Percentiles rank a stretch among this genome's conserved stretches.
These are phyloP conservation scores for Sporisorium exsertum DNA, from an alignment of 1,284 basidiomycete species.

Conservation along the genomic window DNA sequence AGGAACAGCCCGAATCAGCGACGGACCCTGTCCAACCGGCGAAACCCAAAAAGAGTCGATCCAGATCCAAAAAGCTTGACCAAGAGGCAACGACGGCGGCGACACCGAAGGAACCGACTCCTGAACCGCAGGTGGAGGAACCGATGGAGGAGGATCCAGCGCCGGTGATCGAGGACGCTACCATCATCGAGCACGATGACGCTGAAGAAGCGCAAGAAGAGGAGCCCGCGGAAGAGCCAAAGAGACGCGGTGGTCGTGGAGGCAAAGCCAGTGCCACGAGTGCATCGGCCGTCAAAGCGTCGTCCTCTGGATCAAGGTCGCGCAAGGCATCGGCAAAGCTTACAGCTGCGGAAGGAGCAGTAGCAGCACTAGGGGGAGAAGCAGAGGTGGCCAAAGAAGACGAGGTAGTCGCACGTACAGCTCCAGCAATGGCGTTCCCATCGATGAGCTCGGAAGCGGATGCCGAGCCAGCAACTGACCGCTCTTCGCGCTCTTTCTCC, in stretches of 20 bases:
- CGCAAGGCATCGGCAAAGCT: slow-evolving; percentile 24
- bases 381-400: slow-evolving; percentile 2
- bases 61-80: slow-evolving; percentile 39
- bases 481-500: slow-evolving; percentile 20
- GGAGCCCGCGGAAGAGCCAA: slow-evolving; percentile 29
- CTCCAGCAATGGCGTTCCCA: slow-evolving; percentile 14
- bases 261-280: slow-evolving; percentile 17
- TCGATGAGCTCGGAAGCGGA: slow-evolving; percentile 35
- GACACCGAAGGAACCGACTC: slow-evolving; percentile 5
- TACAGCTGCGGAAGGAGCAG: neutral
- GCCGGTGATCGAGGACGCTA: slow-evolving; percentile 15
- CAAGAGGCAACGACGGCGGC: slow-evolving; percentile 8
- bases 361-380: neutral
- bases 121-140: slow-evolving; percentile 8
- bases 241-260: slow-evolving; percentile 17
- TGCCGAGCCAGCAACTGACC: neutral
- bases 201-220: slow-evolving; percentile 9
- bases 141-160: slow-evolving; percentile 12
- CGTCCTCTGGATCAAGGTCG: slow-evolving; percentile 14
- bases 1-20: slow-evolving; percentile 8
- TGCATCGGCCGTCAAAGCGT: slow-evolving; percentile 8
- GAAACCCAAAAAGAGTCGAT: slow-evolving; percentile 39
- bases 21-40: slow-evolving; percentile 19
- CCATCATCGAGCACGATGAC: slow-evolving; percentile 29
- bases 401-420: neutral